phyloP scores from a whole-genome alignment of 495 filamentous ascomycete species.

The Neurospora tetraspora region DNA sequence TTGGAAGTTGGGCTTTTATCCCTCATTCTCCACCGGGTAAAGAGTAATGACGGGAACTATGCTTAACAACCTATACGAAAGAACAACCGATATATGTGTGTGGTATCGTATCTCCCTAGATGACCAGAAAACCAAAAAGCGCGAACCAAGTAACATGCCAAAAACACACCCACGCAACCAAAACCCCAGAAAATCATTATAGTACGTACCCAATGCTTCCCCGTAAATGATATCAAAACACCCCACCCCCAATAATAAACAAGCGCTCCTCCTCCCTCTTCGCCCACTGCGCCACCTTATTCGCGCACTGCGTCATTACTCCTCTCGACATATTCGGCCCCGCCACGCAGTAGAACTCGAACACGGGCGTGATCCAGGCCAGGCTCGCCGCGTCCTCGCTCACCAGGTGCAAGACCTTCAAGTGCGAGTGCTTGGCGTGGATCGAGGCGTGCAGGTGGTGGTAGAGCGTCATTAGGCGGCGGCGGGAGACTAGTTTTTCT shows the following conservation, averaged over 20 bases:
- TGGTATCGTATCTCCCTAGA: neutral
- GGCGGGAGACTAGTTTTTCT: constrained; percentile 42
- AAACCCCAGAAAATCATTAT: neutral
- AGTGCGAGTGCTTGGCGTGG: constrained; percentile 68
- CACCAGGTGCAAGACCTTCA: constrained; percentile 77
- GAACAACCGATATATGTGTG: neutral
- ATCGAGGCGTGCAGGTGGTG: constrained; percentile 72
- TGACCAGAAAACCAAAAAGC: neutral
- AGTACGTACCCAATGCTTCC: neutral
- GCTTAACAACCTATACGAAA: neutral
- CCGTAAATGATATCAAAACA: constrained; percentile 29
- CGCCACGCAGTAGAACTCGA: constrained; percentile 93
- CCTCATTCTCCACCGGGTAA: neutral
- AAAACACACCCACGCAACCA: neutral
- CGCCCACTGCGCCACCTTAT: constrained; percentile 80
- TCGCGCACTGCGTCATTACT: constrained; percentile 74
- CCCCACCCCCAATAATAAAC: constrained; percentile 91
- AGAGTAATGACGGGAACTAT: neutral
- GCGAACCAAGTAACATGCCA: neutral
- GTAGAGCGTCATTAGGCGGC: constrained; percentile 77
- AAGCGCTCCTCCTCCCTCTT: constrained; percentile 82
- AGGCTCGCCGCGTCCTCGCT: constrained; percentile 64
- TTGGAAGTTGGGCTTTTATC: too few relatives aligned
- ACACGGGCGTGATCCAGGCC: constrained; percentile 81
- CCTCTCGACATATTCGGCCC: constrained; percentile 65